Evolutionary conservation across 495 filamentous ascomycete genomes (phyloP), one percentile per base, ranked within the genome.

Genomic region (Annulohypoxylon maeteangense): DNA sequence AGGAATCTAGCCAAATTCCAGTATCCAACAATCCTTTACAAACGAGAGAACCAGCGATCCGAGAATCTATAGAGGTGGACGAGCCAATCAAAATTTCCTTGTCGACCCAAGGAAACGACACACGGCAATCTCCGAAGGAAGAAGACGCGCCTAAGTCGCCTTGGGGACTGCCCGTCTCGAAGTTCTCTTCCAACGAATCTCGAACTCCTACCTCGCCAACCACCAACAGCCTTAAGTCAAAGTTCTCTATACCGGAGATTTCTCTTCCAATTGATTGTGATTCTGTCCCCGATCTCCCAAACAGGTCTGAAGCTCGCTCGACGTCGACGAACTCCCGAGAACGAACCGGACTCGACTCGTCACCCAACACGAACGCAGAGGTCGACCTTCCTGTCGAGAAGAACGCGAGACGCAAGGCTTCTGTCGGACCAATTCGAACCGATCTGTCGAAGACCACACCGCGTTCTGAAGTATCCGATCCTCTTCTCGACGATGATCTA

Each of bases 401-500:
- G 65, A 48, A 66, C 56, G 22, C 84, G 22, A 87, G 71, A 29
- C 82, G 83, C 45, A 85, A 79, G 75, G 76, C 77, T 58, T 68
- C 79, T 62, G 72, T 89, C 20, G 88, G 88, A 62, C 86, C 86
- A 10, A 90, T 91, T 65, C 81, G 83, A 57, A 86, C 84, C 4
- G 79, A 83, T 53, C 40, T 85, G 4, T 40, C 64, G 7, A 78
- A 76, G 44, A 88, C 86, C 22, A 82, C 80, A 25, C 82, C 87
- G 23, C 84, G 85, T 67, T 88, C 89, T 2, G 86, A 90, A 68
- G 87, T 89, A 18, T 65, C 70, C 18, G 71, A 87, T 89, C 71
- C 87, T 90, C 62, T 86, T 87, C 31, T 94, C 6, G 92, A 96
- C 77, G 93, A 97, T 78, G 92, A 90, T 32, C 90, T 97, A 71